phyloP scores from a whole-genome alignment of 257 asterid species.

The Rhazya stricta region DNA sequence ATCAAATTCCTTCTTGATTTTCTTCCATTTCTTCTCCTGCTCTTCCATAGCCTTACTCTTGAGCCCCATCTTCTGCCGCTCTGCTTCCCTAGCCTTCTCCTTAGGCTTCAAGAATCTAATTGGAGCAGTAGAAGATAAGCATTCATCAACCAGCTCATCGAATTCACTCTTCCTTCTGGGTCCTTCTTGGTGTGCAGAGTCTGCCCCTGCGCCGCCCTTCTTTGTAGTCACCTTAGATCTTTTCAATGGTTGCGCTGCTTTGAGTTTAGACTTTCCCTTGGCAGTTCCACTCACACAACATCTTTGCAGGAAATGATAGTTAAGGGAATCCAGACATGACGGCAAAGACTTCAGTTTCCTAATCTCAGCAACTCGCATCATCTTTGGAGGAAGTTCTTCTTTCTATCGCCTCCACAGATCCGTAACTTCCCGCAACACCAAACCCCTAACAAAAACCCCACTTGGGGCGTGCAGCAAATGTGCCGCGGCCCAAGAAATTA shows the following conservation, averaged over 20 bases:
- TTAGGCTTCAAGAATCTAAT: conserved; percentile 68
- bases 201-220: conserved; percentile 57
- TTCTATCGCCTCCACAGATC: not conserved
- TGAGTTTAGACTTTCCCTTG: conserved; percentile 74
- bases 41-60: conserved; percentile 55
- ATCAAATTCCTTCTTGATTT: conserved; percentile 39
- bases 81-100: conserved; percentile 59
- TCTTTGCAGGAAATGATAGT: conserved; percentile 56
- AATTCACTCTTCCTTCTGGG: conserved; percentile 52
- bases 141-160: conserved; percentile 59
- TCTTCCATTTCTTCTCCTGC: conserved; percentile 56
- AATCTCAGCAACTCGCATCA: conserved; percentile 32
- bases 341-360: conserved; percentile 42
- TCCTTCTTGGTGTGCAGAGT: conserved; percentile 34
- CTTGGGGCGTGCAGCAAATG: not conserved
- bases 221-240: conserved; percentile 55
- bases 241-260: conserved; percentile 55
- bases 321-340: conserved; percentile 40
- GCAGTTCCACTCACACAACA: conserved; percentile 90
- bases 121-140: conserved; percentile 63
- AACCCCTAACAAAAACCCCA: not conserved
- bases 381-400: not conserved
- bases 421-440: not conserved
- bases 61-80: conserved; percentile 80
- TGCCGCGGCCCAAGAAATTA: no score